These are phyloP conservation scores for Globisporangium barbulae DNA, from an alignment of 352 stramenopile species.

Conservation along the genomic window DNA sequence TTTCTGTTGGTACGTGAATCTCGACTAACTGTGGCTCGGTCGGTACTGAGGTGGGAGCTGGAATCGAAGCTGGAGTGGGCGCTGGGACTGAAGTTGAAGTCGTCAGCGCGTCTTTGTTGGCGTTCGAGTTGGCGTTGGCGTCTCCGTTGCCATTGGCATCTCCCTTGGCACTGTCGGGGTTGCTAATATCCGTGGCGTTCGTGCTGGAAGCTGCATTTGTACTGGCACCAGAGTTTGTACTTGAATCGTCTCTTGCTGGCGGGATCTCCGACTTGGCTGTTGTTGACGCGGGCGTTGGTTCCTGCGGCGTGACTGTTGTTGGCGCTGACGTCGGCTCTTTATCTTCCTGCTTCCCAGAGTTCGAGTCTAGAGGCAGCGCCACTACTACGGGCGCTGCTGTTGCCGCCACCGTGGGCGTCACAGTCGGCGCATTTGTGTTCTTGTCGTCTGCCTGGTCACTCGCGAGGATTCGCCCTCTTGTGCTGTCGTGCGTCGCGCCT, in stretches of 20 bases:
- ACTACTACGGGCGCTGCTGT: not conserved
- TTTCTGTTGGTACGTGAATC: not conserved
- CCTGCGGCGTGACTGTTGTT: not conserved
- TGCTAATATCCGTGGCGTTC: not conserved
- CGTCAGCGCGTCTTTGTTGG: not conserved
- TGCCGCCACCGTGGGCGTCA: not conserved
- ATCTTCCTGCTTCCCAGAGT: not conserved
- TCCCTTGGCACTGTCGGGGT: not conserved
- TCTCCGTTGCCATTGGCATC: not conserved
- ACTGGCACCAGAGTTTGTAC: not conserved
- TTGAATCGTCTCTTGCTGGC: not conserved
- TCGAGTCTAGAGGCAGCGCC: not conserved
- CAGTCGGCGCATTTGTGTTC: not conserved
- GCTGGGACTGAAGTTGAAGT: not conserved
- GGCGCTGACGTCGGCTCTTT: not conserved
- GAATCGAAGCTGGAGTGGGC: not conserved
- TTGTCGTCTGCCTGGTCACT: not conserved
- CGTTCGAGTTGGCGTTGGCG: not conserved
- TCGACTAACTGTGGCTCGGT: not conserved
- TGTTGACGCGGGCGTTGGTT: not conserved
- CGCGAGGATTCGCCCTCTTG: not conserved
- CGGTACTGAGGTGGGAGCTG: not conserved
- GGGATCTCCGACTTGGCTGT: not conserved
- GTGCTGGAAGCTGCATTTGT: not conserved
- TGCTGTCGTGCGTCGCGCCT: not conserved